Percentiles rank a stretch among this genome's conserved stretches.
Conservation (phyloP, 1,284 basidiomycete genomes). For the Wallemia ichthyophaga region DNA sequence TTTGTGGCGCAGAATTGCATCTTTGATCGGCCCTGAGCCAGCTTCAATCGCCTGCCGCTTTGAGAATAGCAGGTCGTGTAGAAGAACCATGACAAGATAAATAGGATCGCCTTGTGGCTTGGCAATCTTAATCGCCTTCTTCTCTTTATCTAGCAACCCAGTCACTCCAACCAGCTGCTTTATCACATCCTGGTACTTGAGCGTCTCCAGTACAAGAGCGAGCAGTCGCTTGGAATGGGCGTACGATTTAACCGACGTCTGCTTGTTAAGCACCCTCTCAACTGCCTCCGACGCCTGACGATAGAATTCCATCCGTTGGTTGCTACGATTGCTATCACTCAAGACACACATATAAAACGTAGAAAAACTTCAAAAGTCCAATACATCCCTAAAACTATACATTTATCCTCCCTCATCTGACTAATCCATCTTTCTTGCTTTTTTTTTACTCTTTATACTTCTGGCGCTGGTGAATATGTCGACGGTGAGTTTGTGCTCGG, state of each 20-base stretch:
- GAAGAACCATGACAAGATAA: conserved; percentile 46
- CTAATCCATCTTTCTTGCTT: background rate
- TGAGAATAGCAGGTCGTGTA: conserved; percentile 57
- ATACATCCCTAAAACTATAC: background rate
- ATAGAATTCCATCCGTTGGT: background rate
- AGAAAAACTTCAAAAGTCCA: background rate
- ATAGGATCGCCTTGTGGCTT: conserved; percentile 7
- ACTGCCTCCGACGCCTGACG: background rate
- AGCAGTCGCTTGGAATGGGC: background rate
- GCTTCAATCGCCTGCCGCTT: conserved; percentile 40
- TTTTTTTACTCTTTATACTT: background rate
- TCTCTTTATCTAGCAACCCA: background rate
- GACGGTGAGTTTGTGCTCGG: background rate
- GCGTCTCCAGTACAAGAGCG: background rate
- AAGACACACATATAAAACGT: no score
- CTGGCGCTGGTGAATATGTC: background rate
- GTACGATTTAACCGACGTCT: background rate
- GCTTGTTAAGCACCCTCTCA: background rate
- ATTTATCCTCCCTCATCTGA: background rate
- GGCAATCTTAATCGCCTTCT: background rate
- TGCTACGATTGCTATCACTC: no score
- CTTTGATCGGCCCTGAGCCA: conserved; percentile 55
- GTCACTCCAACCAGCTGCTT: background rate
- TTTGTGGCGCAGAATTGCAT: conserved; percentile 50
- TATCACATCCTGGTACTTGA: background rate